Percentiles rank a stretch among this genome's conserved stretches.
Conservation (phyloP, 2,329 filamentous ascomycete genomes). For the Verticillium alfalfae region DNA sequence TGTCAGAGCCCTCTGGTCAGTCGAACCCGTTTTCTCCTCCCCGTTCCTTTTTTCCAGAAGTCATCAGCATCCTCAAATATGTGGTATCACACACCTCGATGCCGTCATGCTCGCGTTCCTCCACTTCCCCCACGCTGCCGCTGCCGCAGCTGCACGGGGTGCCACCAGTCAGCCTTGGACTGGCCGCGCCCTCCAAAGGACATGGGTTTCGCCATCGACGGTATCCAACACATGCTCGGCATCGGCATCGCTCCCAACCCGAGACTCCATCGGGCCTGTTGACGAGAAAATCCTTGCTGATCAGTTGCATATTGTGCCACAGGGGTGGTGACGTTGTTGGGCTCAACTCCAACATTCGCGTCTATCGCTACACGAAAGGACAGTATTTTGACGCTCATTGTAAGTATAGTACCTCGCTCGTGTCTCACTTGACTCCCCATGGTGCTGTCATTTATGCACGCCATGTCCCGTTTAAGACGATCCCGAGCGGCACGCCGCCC, state of each 20-base stretch:
- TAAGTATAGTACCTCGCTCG: conserved; percentile 33
- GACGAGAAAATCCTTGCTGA: background rate
- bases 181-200: background rate
- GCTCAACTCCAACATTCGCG: conserved; percentile 79
- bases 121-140: background rate
- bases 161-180: background rate
- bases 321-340: conserved; percentile 85
- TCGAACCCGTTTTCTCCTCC: conserved; percentile 3
- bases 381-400: conserved; percentile 94
- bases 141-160: background rate
- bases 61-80: no score
- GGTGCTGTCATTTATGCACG: background rate
- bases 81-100: background rate
- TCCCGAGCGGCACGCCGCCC: background rate
- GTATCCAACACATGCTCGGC: background rate
- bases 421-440: background rate
- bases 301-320: conserved; percentile 13
- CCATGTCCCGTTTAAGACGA: background rate
- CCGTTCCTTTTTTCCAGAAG: background rate
- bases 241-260: background rate
- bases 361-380: conserved; percentile 80
- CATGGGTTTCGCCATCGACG: background rate
- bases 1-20: conserved; percentile 38
- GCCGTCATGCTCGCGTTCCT: background rate
- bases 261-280: background rate